These are phyloP conservation scores for Vaccinium darrowii DNA, from an alignment of 148 eudicot genomes.

Conservation along the genomic window DNA sequence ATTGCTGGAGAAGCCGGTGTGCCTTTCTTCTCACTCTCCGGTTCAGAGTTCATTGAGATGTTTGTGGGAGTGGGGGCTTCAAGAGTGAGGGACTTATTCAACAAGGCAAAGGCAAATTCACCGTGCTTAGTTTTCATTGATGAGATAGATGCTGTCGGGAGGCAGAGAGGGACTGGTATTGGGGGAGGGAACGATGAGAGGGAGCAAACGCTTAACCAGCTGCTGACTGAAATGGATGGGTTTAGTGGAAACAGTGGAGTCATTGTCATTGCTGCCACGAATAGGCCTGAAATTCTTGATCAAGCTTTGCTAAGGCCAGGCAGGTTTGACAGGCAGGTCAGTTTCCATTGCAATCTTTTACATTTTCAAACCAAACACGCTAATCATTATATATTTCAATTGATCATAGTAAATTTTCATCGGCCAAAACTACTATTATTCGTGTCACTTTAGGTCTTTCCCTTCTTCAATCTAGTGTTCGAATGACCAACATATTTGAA, in stretches of 20 bases:
- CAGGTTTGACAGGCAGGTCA: constrained; percentile 44
- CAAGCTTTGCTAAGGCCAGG: constrained; percentile 77
- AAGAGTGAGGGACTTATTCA: constrained; percentile 75
- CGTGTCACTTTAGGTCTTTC: neutral
- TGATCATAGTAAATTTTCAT: neutral
- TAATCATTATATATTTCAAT: neutral
- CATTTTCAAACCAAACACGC: neutral
- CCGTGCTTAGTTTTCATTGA: constrained; percentile 83
- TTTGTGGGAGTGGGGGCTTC: constrained; percentile 92
- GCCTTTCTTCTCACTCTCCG: constrained; percentile 77
- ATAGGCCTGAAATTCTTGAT: constrained; percentile 85
- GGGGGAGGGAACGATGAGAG: constrained; percentile 91
- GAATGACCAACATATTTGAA: too few species aligned
- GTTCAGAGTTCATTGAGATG: constrained; percentile 87
- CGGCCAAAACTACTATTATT: neutral
- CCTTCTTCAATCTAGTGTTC: neutral
- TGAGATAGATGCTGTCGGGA: constrained; percentile 88
- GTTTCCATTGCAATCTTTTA: neutral
- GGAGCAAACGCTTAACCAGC: constrained; percentile 81
- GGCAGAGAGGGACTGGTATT: constrained; percentile 87
- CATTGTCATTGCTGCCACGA: constrained; percentile 84
- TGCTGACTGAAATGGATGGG: constrained; percentile 90
- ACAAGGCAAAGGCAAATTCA: constrained; percentile 70
- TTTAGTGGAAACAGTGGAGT: constrained; percentile 69
- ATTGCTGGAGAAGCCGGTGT: constrained; percentile 88